phyloP scores from a whole-genome alignment of 495 filamentous ascomycete species.

The Xylaria venustula region DNA sequence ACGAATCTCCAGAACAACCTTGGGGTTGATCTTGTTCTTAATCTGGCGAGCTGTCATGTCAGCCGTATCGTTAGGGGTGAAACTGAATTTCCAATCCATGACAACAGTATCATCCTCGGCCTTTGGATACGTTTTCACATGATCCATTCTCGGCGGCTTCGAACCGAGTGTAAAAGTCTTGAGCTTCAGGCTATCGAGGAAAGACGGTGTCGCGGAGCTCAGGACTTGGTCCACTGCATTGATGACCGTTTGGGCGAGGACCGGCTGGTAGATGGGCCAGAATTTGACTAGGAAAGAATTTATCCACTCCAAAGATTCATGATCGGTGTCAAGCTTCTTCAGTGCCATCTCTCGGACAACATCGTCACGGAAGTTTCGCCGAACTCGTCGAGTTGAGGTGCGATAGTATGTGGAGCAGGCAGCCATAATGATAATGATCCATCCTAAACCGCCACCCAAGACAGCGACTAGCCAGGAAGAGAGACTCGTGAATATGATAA shows the following conservation, averaged over 20 bases:
- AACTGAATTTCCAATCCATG: constrained; percentile 99
- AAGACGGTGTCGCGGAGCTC: constrained; percentile 83
- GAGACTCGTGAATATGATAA: constrained; percentile 91
- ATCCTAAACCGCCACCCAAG: constrained; percentile 85
- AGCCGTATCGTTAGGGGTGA: constrained; percentile 88
- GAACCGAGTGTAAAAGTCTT: constrained; percentile 89
- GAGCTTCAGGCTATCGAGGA: constrained; percentile 89
- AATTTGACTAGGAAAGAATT: constrained; percentile 98
- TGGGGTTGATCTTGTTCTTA: constrained; percentile 95
- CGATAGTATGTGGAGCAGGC: constrained; percentile 93
- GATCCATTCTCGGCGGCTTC: constrained; percentile 93
- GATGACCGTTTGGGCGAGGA: constrained; percentile 88
- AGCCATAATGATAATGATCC: constrained; percentile 92
- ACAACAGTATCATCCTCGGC: constrained; percentile 91
- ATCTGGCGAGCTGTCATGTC: constrained; percentile 89
- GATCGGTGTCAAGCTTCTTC: constrained; percentile 83
- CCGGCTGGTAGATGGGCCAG: constrained; percentile 97
- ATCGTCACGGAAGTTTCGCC: constrained; percentile 95
- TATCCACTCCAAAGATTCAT: constrained; percentile 96
- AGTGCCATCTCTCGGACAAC: constrained; percentile 90
- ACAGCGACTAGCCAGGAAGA: constrained; percentile 86
- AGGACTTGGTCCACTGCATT: constrained; percentile 92
- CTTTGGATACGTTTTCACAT: constrained; percentile 97
- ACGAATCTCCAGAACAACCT: constrained; percentile 89
- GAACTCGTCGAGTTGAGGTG: constrained; percentile 88